These are phyloP conservation scores for Lactifluus subvellereus DNA, from an alignment of 768 basidiomycete genomes.

Conservation along the genomic window DNA sequence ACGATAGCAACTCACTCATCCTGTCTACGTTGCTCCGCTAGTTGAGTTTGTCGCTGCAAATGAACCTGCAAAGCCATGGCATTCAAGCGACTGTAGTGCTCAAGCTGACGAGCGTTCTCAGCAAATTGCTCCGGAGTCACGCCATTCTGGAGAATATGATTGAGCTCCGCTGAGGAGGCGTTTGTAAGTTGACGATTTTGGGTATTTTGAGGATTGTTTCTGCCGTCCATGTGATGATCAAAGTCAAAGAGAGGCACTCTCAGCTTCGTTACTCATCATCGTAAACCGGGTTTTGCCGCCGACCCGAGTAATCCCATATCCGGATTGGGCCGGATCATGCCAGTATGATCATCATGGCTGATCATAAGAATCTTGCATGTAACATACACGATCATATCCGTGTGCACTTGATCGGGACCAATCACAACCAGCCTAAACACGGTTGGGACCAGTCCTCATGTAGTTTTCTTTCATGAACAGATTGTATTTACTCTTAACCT, in stretches of 20 bases:
- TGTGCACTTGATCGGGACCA: no score
- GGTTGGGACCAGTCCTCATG: no score
- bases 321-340: no score
- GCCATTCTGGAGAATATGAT: constrained; percentile 4
- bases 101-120: constrained; percentile 17
- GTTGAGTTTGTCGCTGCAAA: constrained; percentile 9
- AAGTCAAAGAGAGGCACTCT: neutral
- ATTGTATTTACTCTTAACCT: accelerated
- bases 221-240: constrained; percentile 6
- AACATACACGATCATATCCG: no score
- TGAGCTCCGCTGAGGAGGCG: neutral
- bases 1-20: constrained; percentile 10
- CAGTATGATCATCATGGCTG: no score
- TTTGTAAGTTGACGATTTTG: neutral
- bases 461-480: no score
- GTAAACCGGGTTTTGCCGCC: no score
- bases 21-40: constrained; percentile 15
- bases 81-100: constrained; percentile 12
- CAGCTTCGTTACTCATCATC: neutral
- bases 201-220: constrained; percentile 5
- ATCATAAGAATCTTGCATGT: no score
- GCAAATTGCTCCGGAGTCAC: constrained; percentile 19
- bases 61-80: constrained; percentile 15
- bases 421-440: no score
- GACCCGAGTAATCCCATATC: no score